Conservation (phyloP, 192 early-diverging fungal species). For the Oehlia diaphana region DNA sequence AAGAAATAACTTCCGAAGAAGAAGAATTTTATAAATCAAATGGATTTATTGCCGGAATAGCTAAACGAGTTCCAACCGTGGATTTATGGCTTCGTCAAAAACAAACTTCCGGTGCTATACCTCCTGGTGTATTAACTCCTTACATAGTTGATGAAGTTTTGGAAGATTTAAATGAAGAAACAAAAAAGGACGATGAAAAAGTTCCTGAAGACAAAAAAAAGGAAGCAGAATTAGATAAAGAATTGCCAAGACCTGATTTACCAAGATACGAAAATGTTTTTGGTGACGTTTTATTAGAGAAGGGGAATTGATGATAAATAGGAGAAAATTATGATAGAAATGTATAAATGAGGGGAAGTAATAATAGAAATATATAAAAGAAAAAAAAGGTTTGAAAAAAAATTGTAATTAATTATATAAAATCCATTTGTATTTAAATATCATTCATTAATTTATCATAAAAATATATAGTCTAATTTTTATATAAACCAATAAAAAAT, state of each 20-base stretch:
- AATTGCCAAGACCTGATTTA: background rate
- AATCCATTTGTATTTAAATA: too few species aligned
- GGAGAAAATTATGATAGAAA: too few species aligned
- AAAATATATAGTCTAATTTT: too few species aligned
- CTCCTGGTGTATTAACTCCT: slow-evolving; percentile 18
- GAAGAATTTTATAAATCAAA: background rate
- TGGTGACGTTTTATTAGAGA: slow-evolving; percentile 2
- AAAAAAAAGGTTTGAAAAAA: too few species aligned
- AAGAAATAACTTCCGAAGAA: background rate
- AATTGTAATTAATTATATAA: too few species aligned
- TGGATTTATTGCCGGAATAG: background rate
- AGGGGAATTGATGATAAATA: background rate
- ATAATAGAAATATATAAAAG: too few species aligned
- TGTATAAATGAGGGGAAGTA: background rate
- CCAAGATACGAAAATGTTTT: slow-evolving; percentile 9
- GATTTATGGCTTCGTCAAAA: background rate
- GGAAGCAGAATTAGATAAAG: background rate
- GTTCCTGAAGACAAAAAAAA: background rate
- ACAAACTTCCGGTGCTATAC: background rate
- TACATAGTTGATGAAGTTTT: slow-evolving; percentile 16
- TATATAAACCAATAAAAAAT: too few species aligned
- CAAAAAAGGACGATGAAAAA: background rate
- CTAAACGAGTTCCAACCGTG: background rate
- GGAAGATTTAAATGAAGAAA: background rate
- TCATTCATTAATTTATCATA: too few species aligned